These are phyloP conservation scores for Knoxdaviesia capensis DNA, from an alignment of 2,329 filamentous ascomycete species.

Conservation along the genomic window DNA sequence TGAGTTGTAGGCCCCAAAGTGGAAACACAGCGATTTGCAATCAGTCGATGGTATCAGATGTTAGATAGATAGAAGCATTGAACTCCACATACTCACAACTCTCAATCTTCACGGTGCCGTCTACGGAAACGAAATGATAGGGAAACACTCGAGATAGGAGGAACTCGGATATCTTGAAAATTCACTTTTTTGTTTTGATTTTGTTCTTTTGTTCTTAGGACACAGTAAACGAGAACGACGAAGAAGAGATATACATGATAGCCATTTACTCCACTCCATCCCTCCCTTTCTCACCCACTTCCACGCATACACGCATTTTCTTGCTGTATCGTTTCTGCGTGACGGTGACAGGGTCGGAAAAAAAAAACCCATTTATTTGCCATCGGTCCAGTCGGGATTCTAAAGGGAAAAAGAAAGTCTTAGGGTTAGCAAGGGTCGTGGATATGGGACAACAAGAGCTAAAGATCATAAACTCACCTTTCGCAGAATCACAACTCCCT, in stretches of 20 bases:
- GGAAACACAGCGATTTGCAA: not conserved
- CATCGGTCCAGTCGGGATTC: slow-evolving; percentile 3
- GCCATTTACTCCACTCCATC: not conserved
- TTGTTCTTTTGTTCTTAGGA: not conserved
- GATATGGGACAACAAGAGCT: not conserved
- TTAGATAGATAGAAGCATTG: not conserved
- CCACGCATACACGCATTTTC: too few species aligned
- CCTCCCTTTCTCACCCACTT: too few species aligned
- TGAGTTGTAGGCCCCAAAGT: not conserved
- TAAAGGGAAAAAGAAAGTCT: not conserved
- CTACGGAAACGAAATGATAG: not conserved
- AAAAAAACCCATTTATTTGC: not conserved
- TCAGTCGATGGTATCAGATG: not conserved
- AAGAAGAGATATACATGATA: not conserved
- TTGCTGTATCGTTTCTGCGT: not conserved
- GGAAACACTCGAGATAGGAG: not conserved
- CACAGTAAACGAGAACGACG: not conserved
- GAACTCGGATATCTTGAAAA: not conserved
- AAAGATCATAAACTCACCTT: slow-evolving; percentile 46
- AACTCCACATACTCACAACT: not conserved
- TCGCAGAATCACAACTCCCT: slow-evolving; percentile 86
- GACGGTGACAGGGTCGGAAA: not conserved
- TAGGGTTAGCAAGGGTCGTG: not conserved
- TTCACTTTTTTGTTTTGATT: not conserved
- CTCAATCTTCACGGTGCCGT: not conserved